Conservation (phyloP, 306 rosid genomes). For the Cicer arietinum region DNA sequence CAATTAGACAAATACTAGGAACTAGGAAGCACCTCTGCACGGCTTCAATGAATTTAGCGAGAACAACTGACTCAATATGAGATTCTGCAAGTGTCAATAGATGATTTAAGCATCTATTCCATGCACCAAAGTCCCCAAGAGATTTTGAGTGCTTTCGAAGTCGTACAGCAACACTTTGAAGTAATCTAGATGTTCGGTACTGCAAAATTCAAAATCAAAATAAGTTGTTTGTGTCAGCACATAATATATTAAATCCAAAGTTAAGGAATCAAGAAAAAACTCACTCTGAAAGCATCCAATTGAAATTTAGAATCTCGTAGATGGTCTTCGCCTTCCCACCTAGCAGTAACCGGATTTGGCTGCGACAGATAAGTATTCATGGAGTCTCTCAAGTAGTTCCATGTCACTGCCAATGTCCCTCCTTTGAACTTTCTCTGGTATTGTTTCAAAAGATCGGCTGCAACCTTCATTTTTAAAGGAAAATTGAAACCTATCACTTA, state of each 20-base stretch:
- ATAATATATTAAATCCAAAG: neutral
- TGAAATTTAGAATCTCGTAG: slow-evolving; percentile 90
- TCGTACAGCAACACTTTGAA: slow-evolving; percentile 87
- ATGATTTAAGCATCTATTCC: slow-evolving; percentile 98
- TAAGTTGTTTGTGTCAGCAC: neutral
- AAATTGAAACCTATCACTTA: slow-evolving; percentile 31
- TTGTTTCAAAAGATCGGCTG: slow-evolving; percentile 86
- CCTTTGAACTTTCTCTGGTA: slow-evolving; percentile 87
- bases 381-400: slow-evolving; percentile 92
- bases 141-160: slow-evolving; percentile 84
- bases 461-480: slow-evolving; percentile 63
- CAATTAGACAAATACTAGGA: slow-evolving; percentile 26
- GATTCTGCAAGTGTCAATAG: slow-evolving; percentile 95
- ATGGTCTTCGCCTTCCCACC: slow-evolving; percentile 93
- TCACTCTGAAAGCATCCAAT: slow-evolving; percentile 97
- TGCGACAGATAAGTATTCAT: slow-evolving; percentile 92
- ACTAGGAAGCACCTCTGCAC: slow-evolving; percentile 69
- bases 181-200: slow-evolving; percentile 95
- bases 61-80: slow-evolving; percentile 89
- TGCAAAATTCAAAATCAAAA: slow-evolving; percentile 49
- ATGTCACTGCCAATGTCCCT: slow-evolving; percentile 84
- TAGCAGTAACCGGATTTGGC: slow-evolving; percentile 92
- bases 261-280: slow-evolving; percentile 47
- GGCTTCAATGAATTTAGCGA: slow-evolving; percentile 86
- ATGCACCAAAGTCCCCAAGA: slow-evolving; percentile 90